These are phyloP conservation scores for Lagerstroemia speciosa DNA, from an alignment of 345 rosid genomes.

Conservation along the genomic window DNA sequence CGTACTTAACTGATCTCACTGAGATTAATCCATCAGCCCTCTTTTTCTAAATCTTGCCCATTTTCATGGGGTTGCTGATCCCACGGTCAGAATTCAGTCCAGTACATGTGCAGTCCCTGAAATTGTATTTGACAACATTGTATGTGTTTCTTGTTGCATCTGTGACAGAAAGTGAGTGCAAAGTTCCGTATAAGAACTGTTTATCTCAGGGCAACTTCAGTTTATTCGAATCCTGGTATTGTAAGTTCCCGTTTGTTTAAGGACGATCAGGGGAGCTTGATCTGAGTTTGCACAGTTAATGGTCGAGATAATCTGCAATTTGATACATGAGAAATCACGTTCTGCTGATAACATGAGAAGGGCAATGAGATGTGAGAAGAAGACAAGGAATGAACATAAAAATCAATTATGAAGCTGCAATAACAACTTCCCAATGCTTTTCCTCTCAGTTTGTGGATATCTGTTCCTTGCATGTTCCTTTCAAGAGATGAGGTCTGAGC, in stretches of 20 bases:
- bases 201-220: background rate
- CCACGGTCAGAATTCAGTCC: background rate
- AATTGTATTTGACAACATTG: background rate
- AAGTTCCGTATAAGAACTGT: too few species aligned
- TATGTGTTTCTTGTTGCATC: background rate
- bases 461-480: slow-evolving; percentile 3
- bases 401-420: background rate
- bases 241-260: background rate
- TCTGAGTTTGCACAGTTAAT: too few species aligned
- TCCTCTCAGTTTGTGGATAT: background rate
- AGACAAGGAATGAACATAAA: background rate
- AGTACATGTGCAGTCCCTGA: background rate
- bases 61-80: background rate
- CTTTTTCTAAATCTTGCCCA: background rate
- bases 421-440: background rate
- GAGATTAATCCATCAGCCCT: background rate
- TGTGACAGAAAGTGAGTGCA: too few species aligned
- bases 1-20: too few species aligned
- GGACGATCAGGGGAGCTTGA: background rate
- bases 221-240: background rate
- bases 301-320: background rate
- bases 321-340: background rate
- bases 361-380: background rate
- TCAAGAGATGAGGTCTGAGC: slow-evolving; percentile 31
- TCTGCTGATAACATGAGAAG: background rate